phyloP scores from a whole-genome alignment of 2,329 filamentous ascomycete genomes.

The Nannizziopsis barbatae region DNA sequence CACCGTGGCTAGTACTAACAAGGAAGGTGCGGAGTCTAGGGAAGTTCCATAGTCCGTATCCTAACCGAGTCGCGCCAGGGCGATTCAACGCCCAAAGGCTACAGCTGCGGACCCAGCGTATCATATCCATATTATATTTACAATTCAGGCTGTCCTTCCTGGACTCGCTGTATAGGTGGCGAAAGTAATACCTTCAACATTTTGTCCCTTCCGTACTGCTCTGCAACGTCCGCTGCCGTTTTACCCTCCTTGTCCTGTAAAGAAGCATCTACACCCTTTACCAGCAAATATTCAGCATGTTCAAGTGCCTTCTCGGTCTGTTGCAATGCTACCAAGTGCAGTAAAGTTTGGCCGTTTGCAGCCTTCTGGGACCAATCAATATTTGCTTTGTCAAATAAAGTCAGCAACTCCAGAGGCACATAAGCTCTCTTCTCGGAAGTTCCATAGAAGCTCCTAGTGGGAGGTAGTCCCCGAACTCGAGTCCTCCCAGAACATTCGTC shows the following conservation, averaged over 20 bases:
- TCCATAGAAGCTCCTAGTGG: slow-evolving; percentile 9
- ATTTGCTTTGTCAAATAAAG: slow-evolving; percentile 9
- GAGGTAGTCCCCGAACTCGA: background rate
- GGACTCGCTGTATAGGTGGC: too few species aligned
- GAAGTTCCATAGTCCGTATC: too few species aligned
- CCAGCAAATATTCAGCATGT: slow-evolving; percentile 10
- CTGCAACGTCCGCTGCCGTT: slow-evolving; percentile 7
- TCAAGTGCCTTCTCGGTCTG: background rate
- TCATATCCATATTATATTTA: too few species aligned
- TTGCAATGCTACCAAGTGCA: slow-evolving; percentile 9
- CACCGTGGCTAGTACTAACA: too few species aligned
- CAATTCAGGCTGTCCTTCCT: too few species aligned
- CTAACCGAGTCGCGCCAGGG: too few species aligned
- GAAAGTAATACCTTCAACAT: slow-evolving; percentile 7
- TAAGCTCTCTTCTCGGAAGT: background rate
- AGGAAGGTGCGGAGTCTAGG: too few species aligned
- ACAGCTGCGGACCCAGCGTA: too few species aligned
- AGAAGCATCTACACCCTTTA: slow-evolving; percentile 8
- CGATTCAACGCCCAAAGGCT: too few species aligned
- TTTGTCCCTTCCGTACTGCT: slow-evolving; percentile 11
- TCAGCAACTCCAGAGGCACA: background rate
- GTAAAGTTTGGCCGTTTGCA: slow-evolving; percentile 9
- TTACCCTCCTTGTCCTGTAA: slow-evolving; percentile 7
- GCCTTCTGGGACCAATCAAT: slow-evolving; percentile 7
- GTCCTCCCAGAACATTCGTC: slow-evolving; percentile 7